Percentiles rank a stretch among this genome's conserved stretches.
These are phyloP conservation scores for Hebeloma cylindrosporum DNA, from an alignment of 768 basidiomycete genomes.

Conservation along the genomic window DNA sequence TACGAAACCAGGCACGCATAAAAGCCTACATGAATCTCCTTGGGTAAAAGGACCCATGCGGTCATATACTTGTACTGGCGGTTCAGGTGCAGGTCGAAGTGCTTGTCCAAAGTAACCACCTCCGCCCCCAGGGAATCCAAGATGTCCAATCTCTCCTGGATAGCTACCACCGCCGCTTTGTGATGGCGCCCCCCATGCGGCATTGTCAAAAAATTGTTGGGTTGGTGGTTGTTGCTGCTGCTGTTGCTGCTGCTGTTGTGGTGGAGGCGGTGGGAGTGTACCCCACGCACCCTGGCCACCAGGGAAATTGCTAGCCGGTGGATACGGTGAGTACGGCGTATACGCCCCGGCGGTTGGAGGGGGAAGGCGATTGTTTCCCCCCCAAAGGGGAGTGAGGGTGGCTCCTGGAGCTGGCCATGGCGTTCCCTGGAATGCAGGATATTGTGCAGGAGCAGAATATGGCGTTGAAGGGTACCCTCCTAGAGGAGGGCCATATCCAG, in stretches of 20 bases:
- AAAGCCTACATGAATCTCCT: slow-evolving; percentile 34
- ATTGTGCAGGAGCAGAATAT: slow-evolving; percentile 17
- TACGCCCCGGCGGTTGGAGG: not conserved
- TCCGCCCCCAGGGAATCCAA: slow-evolving; percentile 8
- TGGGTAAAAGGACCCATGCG: slow-evolving; percentile 30
- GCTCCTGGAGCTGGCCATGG: slow-evolving; percentile 16
- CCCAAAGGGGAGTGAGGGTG: slow-evolving; percentile 14
- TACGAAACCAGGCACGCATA: not conserved
- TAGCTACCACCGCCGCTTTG: slow-evolving; percentile 2
- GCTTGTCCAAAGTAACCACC: slow-evolving; percentile 5
- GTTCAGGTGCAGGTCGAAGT: slow-evolving; percentile 17
- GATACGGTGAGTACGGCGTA: not conserved
- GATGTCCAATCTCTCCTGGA: slow-evolving; percentile 8
- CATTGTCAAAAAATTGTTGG: too few species aligned
- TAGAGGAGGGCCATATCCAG: slow-evolving; percentile 7
- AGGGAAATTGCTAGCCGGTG: not conserved
- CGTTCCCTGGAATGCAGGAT: slow-evolving; percentile 17
- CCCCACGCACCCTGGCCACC: too few species aligned
- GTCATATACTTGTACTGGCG: slow-evolving; percentile 24
- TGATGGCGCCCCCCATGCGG: slow-evolving; percentile 1
- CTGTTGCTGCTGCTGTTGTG: too few species aligned
- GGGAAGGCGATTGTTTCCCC: not conserved
- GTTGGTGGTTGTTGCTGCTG: too few species aligned
- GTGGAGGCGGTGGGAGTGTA: too few species aligned
- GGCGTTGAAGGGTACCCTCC: slow-evolving; percentile 14